Base-by-base conservation (phyloP, 169 alveolate species). In the Eimeria sp. region DNA sequence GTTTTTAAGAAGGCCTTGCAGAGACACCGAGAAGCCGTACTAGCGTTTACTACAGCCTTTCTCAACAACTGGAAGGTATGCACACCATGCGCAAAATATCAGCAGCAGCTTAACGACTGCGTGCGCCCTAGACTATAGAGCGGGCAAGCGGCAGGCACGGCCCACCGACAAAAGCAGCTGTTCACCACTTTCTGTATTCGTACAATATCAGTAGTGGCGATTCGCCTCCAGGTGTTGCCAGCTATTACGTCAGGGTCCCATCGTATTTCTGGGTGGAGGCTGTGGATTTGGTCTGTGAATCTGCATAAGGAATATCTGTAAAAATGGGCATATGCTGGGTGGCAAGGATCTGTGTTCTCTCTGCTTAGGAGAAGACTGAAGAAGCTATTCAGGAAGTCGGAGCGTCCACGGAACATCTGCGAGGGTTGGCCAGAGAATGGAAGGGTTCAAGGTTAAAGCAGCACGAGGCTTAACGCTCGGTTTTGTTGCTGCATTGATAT, bases 401-500 rank as follows among this genome's bases (percentile, higher is more conserved):
- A 34, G 72, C 54, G 57, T 54, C 91, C 40, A 76, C 75, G 0
- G 91, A 54, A 47, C 75, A 83, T 30, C 58, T 83, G 73, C 88
- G 88, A 67, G 88, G 6, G 67, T 16, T 51, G 65, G 88, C 88
- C n/a, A n/a, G 47, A 25, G 61, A 67, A 9, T 47, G 51, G 88
- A 43, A 78, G 45, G 67, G 30, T 22, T 78, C 67, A 25, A 45
- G 27, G n/a, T 47, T 27, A 27, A 78, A 78, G 88, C 88, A 47
- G 65, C 88, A 78, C 88, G 65, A 78, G 88, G 88, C 88, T 25
- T 78, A 27, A 78, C 13, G 47, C 67, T 47, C 27, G 11, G 65
- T n/a, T 51, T 73, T 78, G 88, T n/a, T 45, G 34, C 88, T 78
- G 88, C 88, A 47, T 49, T 25, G 88, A 45, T 78, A 67, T 78